These are phyloP conservation scores for Sporothrix pseudoabietina DNA, from an alignment of 2,329 filamentous ascomycete genomes.

Conservation along the genomic window DNA sequence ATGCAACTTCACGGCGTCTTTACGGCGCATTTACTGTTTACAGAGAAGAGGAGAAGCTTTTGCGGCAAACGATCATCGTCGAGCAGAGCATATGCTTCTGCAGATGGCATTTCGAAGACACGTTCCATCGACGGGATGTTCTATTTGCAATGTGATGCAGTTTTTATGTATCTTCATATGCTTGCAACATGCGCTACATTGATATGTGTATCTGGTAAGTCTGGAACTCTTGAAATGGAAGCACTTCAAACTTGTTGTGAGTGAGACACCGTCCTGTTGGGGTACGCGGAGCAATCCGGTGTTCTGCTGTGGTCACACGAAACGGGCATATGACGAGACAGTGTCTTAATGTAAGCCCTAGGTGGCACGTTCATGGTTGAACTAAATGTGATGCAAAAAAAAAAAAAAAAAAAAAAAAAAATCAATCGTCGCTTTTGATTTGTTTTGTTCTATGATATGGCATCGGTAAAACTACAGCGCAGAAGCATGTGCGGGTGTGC, in stretches of 20 bases:
- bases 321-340: conserved; percentile 7
- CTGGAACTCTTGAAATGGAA: background rate
- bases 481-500: background rate
- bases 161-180: background rate
- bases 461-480: background rate
- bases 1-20: conserved; percentile 13
- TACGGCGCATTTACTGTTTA: background rate
- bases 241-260: background rate
- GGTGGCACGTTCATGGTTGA: too few species aligned
- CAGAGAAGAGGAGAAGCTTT: background rate
- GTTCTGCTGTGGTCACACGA: background rate
- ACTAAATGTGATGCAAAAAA: background rate
- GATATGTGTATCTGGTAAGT: background rate
- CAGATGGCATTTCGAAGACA: background rate
- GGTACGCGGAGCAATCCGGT: background rate
- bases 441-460: background rate
- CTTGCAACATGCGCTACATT: background rate
- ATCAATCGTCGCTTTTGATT: background rate
- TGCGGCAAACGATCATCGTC: background rate
- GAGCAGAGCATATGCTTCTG: background rate
- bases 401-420: too few species aligned
- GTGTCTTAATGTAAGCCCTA: background rate
- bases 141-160: background rate
- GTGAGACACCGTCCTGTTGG: background rate
- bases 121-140: background rate